Percentiles rank a stretch among this genome's conserved stretches.
Conservation (phyloP, 345 rosid genomes). For the Anacardium occidentale region DNA sequence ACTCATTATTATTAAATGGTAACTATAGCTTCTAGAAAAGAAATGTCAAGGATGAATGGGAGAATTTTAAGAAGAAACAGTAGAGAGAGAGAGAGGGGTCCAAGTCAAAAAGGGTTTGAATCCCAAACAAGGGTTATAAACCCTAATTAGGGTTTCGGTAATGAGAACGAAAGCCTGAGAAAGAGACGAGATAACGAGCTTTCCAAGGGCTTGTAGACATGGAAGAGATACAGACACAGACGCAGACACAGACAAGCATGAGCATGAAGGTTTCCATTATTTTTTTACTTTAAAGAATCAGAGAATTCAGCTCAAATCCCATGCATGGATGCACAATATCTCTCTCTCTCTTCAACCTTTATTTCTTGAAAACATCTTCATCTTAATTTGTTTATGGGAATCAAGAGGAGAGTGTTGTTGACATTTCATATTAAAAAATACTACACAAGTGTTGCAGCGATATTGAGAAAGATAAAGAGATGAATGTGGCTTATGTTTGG, state of each 20-base stretch:
- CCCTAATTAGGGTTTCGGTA: conserved; percentile 24
- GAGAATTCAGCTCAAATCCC: too few relatives aligned
- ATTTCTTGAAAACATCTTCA: conserved; percentile 23
- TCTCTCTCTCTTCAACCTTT: too few relatives aligned
- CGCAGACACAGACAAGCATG: too few relatives aligned
- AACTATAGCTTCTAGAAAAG: neutral
- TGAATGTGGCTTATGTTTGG: neutral
- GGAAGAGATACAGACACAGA: too few relatives aligned
- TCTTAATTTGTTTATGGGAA: neutral
- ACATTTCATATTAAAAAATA: too few relatives aligned
- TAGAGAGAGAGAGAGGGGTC: neutral
- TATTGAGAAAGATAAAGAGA: conserved; percentile 3
- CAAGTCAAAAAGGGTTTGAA: conserved; percentile 35
- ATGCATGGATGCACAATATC: too few relatives aligned
- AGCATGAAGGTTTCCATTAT: too few relatives aligned
- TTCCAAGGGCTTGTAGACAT: conserved; percentile 33
- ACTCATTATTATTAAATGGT: neutral
- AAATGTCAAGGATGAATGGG: neutral
- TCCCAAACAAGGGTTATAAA: conserved; percentile 26
- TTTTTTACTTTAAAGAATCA: too few relatives aligned
- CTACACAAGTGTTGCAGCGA: too few relatives aligned
- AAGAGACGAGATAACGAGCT: conserved; percentile 23
- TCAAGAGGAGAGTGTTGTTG: neutral
- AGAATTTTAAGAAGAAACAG: neutral
- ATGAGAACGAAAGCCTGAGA: conserved; percentile 11